Percentiles rank a stretch among this genome's conserved stretches.
phyloP scores from a whole-genome alignment of 352 stramenopile species.

The Achlya hypogyna region DNA sequence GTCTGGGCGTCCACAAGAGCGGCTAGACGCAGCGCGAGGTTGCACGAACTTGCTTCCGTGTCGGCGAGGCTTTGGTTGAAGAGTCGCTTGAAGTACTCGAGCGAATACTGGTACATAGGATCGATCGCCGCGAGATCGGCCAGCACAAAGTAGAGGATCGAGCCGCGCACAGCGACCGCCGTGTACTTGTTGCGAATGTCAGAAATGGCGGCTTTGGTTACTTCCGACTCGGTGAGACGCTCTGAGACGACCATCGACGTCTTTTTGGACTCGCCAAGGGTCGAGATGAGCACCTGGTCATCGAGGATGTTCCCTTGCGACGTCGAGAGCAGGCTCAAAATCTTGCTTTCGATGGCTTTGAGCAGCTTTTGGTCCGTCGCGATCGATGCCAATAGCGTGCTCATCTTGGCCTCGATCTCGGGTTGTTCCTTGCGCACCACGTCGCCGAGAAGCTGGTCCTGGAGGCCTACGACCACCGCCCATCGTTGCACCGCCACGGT shows the following conservation, averaged over 20 bases:
- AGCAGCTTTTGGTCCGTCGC: slow-evolving; percentile 82
- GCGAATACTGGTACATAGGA: slow-evolving; percentile 74
- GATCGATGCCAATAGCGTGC: slow-evolving; percentile 81
- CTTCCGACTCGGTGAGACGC: slow-evolving; percentile 44
- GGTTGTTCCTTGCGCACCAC: slow-evolving; percentile 79
- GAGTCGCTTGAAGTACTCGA: slow-evolving; percentile 57
- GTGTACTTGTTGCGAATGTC: slow-evolving; percentile 58
- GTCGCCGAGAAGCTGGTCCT: slow-evolving; percentile 83
- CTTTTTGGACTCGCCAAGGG: slow-evolving; percentile 53
- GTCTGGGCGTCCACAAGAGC: slow-evolving; percentile 39
- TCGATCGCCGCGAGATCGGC: slow-evolving; percentile 47
- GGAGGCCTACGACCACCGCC: slow-evolving; percentile 31
- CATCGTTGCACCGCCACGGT: not conserved
- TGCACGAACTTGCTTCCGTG: slow-evolving; percentile 22
- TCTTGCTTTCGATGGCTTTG: slow-evolving; percentile 87
- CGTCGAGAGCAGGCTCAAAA: slow-evolving; percentile 78
- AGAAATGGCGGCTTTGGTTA: slow-evolving; percentile 49
- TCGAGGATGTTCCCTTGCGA: slow-evolving; percentile 87
- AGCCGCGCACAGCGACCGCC: slow-evolving; percentile 38
- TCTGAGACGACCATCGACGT: slow-evolving; percentile 49
- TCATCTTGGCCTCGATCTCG: slow-evolving; percentile 82
- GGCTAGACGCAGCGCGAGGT: slow-evolving; percentile 31
- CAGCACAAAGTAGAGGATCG: slow-evolving; percentile 65
- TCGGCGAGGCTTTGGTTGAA: slow-evolving; percentile 53
- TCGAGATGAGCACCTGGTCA: slow-evolving; percentile 71